Conservation (phyloP, 345 rosid species). For the Citrus maxima region DNA sequence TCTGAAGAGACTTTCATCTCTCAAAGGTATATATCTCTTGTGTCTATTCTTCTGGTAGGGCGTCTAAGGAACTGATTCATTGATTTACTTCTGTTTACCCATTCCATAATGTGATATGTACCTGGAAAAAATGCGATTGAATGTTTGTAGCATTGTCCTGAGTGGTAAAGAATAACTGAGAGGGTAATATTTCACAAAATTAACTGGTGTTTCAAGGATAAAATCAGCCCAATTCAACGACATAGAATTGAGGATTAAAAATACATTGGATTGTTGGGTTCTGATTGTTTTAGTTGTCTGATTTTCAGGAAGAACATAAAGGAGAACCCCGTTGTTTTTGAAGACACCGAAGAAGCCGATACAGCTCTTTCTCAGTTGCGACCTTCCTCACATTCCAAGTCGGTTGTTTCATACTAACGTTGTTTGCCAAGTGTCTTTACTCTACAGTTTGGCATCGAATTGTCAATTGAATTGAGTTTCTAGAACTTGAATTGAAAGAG, state of each 20-base stretch:
- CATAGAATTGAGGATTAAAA: neutral
- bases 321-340: slow-evolving; percentile 35
- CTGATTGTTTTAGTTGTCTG: slow-evolving; percentile 13
- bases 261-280: neutral
- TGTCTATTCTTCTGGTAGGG: neutral
- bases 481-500: neutral
- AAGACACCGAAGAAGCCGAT: slow-evolving; percentile 53
- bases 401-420: slow-evolving; percentile 56
- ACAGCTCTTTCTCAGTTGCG: slow-evolving; percentile 51
- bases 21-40: slow-evolving; percentile 40
- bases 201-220: neutral
- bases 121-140: neutral
- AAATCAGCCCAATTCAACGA: neutral
- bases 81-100: neutral
- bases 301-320: slow-evolving; percentile 42
- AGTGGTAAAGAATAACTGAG: neutral
- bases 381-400: slow-evolving; percentile 45
- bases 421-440: neutral
- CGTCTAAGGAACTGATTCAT: neutral
- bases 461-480: slow-evolving; percentile 1
- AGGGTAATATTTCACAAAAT: neutral
- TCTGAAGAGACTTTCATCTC: slow-evolving; percentile 55
- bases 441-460: slow-evolving; percentile 5
- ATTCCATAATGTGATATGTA: neutral
- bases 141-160: neutral